Evolutionary conservation across 2,329 filamentous ascomycete species (phyloP), one percentile per base, ranked within the genome.

Genomic region (Aspergillus quadricinctus): DNA sequence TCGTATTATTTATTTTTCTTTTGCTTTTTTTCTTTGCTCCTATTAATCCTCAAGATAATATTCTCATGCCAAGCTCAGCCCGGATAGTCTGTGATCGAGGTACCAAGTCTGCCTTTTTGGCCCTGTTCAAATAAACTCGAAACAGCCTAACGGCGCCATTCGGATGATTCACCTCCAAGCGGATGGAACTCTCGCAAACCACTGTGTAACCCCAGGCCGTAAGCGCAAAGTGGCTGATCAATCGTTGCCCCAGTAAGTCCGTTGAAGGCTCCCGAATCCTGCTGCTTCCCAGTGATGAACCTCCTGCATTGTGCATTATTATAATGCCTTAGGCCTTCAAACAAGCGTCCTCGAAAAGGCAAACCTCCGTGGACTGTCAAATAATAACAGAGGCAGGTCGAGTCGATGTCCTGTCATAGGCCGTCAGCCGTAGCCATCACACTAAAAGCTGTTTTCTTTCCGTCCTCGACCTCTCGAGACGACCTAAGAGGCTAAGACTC

Each of bases 81-180:
- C 50, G 41, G 54, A 27, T 46, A 35, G 21, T 23, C 11, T 25
- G 23, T 46, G 43, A 46, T 11, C 43, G 10, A 46, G 40, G 5
- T 23, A 43, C 1, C 7, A 23, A 9, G 21, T 23, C 6, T 23
- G 31, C 23, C 43, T 58, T 49, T 50, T 55, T 56, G 61, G 56
- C 59, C 62, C 61, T 57, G 55, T 67, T 58, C 60, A 66, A 71
- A 72, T 73, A 68, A 72, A 73, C 69, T 69, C 68, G 72, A 74
- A 74, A 74, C 72, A 71, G 58, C 61, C 72, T 72, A 74, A 74
- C 69, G 66, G 69, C 61, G 61, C 58, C 59, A 62, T 61, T 62
- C 53, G 59, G 55, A 54, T 59, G 55, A 58, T 59, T 57, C 54
- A 52, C 56, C 48, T 50, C 43, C 41, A 19, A 53, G 46, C 27